Evolutionary conservation across 2,329 filamentous ascomycete species (phyloP).

Genomic region (Penicillium decumbens): DNA sequence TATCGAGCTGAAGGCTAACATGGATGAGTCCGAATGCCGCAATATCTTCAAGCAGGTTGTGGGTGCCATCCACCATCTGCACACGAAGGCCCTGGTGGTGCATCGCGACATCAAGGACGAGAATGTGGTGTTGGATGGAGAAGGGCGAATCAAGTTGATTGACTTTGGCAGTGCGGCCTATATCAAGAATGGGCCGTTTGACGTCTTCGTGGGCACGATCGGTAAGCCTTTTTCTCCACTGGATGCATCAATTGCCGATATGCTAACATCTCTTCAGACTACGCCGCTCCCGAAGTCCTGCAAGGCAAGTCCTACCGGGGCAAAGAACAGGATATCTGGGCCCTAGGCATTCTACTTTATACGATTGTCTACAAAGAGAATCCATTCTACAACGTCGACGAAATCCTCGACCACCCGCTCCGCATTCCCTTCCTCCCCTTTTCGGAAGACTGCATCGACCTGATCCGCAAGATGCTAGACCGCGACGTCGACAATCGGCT

Average conservation of each 20-base stretch:
- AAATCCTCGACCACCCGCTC: constrained; percentile 96
- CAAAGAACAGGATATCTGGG: constrained; percentile 98
- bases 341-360: constrained; percentile 91
- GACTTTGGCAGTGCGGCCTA: constrained; percentile 98
- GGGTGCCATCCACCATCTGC: constrained; percentile 81
- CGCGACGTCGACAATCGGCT: constrained; percentile 77
- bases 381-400: constrained; percentile 96
- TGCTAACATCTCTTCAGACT: constrained; percentile 58
- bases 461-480: constrained; percentile 88
- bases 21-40: constrained; percentile 90
- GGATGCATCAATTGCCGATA: not conserved
- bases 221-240: constrained; percentile 56
- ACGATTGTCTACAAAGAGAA: constrained; percentile 99
- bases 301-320: constrained; percentile 87
- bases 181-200: constrained; percentile 96
- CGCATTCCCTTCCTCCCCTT: constrained; percentile 67
- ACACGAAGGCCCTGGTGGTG: constrained; percentile 84
- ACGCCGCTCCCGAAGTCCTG: constrained; percentile 95
- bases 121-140: constrained; percentile 92
- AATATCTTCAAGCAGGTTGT: constrained; percentile 96
- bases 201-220: constrained; percentile 98
- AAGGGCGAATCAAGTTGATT: constrained; percentile 92
- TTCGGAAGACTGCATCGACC: constrained; percentile 82
- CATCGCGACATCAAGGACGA: constrained; percentile 99
- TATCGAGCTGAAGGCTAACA: constrained; percentile 90